Evolutionary conservation across 805 yeast species (phyloP).

Genomic region (Millerago galiae): DNA sequence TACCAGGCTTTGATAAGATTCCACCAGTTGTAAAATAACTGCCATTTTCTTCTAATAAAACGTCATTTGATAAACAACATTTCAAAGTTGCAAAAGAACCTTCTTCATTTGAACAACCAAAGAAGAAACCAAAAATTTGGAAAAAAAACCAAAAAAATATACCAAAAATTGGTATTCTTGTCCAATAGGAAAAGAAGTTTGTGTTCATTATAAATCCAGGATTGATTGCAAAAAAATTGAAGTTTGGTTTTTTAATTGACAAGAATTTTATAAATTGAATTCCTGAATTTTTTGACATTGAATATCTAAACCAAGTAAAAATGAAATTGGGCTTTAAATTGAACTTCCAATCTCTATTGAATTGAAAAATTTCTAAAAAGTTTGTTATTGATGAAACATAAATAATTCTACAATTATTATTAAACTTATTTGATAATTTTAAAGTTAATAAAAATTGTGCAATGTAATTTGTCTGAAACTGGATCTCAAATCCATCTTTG

Average conservation of each 20-base stretch:
- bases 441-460: conserved; percentile 70
- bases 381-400: conserved; percentile 65
- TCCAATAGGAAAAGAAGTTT: conserved; percentile 68
- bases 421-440: conserved; percentile 37
- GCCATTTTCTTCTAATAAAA: conserved; percentile 47
- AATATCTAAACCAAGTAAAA: conserved; percentile 75
- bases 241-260: conserved; percentile 58
- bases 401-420: conserved; percentile 38
- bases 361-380: conserved; percentile 38
- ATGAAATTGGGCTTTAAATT: conserved; percentile 57
- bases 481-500: conserved; percentile 68
- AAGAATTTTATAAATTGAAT: conserved; percentile 66
- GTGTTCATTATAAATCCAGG: conserved; percentile 89
- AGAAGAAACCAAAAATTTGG: conserved; percentile 58
- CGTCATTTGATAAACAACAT: conserved; percentile 51
- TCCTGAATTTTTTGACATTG: conserved; percentile 69
- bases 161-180: conserved; percentile 74
- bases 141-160: conserved; percentile 64
- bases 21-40: conserved; percentile 63
- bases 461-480: conserved; percentile 71
- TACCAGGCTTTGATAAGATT: conserved; percentile 46
- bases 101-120: conserved; percentile 68
- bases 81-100: conserved; percentile 61
- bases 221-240: conserved; percentile 61
- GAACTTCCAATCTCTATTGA: conserved; percentile 42